Base-by-base conservation (phyloP, 345 rosid genomes). In the Lepidium didymum region DNA sequence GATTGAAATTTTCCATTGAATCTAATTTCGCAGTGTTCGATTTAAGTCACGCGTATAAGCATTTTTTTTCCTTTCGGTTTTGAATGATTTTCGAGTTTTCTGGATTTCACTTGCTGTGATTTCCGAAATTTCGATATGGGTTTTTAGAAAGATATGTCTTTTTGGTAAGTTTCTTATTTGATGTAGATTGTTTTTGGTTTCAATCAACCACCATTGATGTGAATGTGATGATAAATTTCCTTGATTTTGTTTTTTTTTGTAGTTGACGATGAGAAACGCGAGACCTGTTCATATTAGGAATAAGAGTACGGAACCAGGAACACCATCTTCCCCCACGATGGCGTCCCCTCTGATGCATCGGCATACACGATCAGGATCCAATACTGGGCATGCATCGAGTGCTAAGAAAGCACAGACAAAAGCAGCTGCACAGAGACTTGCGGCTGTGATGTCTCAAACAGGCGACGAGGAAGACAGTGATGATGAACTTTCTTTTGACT, bases 361-460 rank as follows among this genome's bases (percentile, higher is more conserved):
- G 21, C 96, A 92, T 66, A 67, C 62, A 16, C 86, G 97, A 14
- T 60, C 96, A 7, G 97, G 89, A 59, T 93, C 98, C 1, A 40
- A 34, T 18, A 71, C 82, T 29, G 68, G 68, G 16, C 42, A 76
- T 25, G 34, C 44, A 10, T 71, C 81, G 10, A 81, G 62, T 46
- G 65, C 75, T 37, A 88, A 78, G 79, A 90, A 87, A 70, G 92
- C 90, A 6, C 97, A 90, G 63, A 85, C 98, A 0, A 90, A 93
- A 79, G 97, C 97, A 11, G 97, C 97, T 2, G 96, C 98, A 16
- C 90, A 82, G 65, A 75, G 87, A 82, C 85, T 89, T 46, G 96
- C 96, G 2, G 92, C 88, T 50, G 92, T 86, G 11, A 89, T 86
- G 96, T 79, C 92, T 64, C 79, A 86, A 64, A 76, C 72, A 6